These are phyloP conservation scores for Thielaviopsis musarum DNA, from an alignment of 2,329 filamentous ascomycete species.

Conservation along the genomic window DNA sequence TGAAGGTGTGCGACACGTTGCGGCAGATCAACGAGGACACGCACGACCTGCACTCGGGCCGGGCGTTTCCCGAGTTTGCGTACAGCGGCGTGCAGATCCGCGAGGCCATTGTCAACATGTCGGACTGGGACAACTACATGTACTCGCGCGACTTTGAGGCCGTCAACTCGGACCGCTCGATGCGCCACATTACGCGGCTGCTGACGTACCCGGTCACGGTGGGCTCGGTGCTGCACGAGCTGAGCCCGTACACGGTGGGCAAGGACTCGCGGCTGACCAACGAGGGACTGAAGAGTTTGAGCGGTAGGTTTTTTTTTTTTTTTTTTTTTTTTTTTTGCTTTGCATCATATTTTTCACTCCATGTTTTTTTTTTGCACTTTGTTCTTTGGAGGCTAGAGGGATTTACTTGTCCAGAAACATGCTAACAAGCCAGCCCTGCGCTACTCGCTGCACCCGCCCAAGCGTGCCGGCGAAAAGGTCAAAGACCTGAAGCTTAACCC, in stretches of 20 bases:
- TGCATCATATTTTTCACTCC: too few species aligned
- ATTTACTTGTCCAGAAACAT: too few species aligned
- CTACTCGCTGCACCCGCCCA: slow-evolving; percentile 83
- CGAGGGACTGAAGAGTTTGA: slow-evolving; percentile 87
- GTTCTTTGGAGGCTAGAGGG: too few species aligned
- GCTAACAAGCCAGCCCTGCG: slow-evolving; percentile 49
- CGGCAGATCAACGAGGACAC: slow-evolving; percentile 95
- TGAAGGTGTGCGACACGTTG: slow-evolving; percentile 83
- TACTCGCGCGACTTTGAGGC: slow-evolving; percentile 86
- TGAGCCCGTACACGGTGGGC: slow-evolving; percentile 79
- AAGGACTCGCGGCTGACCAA: slow-evolving; percentile 58
- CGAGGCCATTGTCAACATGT: slow-evolving; percentile 89
- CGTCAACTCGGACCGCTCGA: slow-evolving; percentile 73
- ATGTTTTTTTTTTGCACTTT: too few species aligned
- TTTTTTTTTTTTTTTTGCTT: neutral
- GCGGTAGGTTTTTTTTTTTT: slow-evolving; percentile 40
- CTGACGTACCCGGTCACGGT: slow-evolving; percentile 89
- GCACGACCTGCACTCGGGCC: slow-evolving; percentile 78
- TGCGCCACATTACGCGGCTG: slow-evolving; percentile 84
- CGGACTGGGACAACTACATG: slow-evolving; percentile 93
- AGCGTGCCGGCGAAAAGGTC: slow-evolving; percentile 51
- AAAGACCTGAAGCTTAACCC: slow-evolving; percentile 69
- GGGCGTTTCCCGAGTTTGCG: slow-evolving; percentile 85
- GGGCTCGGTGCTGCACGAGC: slow-evolving; percentile 78
- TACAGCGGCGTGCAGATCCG: slow-evolving; percentile 83